These are phyloP conservation scores for Acer negundo DNA, from an alignment of 345 rosid species.

Conservation along the genomic window DNA sequence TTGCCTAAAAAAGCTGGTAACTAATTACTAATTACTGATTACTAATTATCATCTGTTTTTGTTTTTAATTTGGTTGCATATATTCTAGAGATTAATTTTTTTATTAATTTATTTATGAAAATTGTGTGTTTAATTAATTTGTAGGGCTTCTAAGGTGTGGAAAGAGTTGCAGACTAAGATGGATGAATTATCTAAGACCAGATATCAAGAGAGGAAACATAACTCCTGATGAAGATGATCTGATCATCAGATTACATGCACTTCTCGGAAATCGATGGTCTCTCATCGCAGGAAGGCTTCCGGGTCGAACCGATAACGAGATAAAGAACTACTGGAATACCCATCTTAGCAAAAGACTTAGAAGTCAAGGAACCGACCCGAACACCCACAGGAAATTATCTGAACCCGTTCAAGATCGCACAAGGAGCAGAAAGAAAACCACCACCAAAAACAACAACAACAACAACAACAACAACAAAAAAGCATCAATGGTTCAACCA, in stretches of 20 bases:
- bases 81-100: too few relatives aligned
- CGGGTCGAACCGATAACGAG: constrained; percentile 79
- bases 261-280: constrained; percentile 72
- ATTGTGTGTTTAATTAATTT: background rate
- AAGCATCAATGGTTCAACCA: background rate
- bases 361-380: constrained; percentile 36
- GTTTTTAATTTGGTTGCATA: too few relatives aligned
- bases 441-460: constrained; percentile 6
- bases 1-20: constrained; percentile 65
- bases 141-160: constrained; percentile 64
- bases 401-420: background rate
- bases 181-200: constrained; percentile 71
- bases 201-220: constrained; percentile 68
- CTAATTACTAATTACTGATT: too few relatives aligned
- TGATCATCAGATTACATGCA: constrained; percentile 54
- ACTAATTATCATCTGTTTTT: too few relatives aligned
- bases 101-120: too few relatives aligned
- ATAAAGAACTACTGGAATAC: constrained; percentile 69
- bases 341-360: constrained; percentile 46
- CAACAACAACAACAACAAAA: constrained; percentile 7
- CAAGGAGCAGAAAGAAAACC: constrained; percentile 5
- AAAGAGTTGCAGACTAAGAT: constrained; percentile 69
- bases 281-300: constrained; percentile 62
- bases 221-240: constrained; percentile 55
- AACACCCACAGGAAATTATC: constrained; percentile 37